Percentiles rank a stretch among this genome's conserved stretches.
phyloP scores from a whole-genome alignment of 805 yeast genomes.

The Zygoascus biomembranicola region DNA sequence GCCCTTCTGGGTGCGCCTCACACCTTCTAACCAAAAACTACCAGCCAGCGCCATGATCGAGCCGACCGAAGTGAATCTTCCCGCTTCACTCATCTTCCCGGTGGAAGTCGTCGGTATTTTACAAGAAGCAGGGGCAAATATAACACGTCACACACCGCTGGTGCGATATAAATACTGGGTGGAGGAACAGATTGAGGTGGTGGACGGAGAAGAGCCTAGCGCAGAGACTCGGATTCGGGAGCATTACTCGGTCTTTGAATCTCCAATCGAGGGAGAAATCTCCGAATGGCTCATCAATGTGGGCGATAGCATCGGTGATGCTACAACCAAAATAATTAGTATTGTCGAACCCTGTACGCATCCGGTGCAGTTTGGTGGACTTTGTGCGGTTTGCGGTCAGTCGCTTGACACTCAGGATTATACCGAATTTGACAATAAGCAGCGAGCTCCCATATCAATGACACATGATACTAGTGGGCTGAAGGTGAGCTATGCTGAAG shows the following conservation, averaged over 20 bases:
- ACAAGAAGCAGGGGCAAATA: slow-evolving; percentile 33
- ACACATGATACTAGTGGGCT: slow-evolving; percentile 81
- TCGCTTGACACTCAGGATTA: slow-evolving; percentile 67
- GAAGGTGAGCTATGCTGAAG: slow-evolving; percentile 79
- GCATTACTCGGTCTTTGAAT: slow-evolving; percentile 51
- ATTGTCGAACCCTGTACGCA: slow-evolving; percentile 83
- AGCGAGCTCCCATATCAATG: slow-evolving; percentile 79
- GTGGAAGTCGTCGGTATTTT: slow-evolving; percentile 49
- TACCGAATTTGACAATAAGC: slow-evolving; percentile 56
- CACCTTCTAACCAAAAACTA: background rate
- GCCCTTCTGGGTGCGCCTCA: no score
- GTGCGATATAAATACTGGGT: slow-evolving; percentile 62
- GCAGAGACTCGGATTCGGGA: slow-evolving; percentile 25
- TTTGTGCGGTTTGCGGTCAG: slow-evolving; percentile 89
- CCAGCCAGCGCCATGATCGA: slow-evolving; percentile 1
- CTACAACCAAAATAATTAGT: slow-evolving; percentile 43
- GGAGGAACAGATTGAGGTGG: slow-evolving; percentile 33
- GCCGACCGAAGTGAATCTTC: slow-evolving; percentile 44
- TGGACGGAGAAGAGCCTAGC: slow-evolving; percentile 12
- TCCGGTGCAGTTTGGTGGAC: slow-evolving; percentile 87
- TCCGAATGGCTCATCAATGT: slow-evolving; percentile 40
- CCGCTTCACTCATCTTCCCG: slow-evolving; percentile 61
- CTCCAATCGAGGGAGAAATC: slow-evolving; percentile 71
- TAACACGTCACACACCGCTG: slow-evolving; percentile 46
- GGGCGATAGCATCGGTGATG: slow-evolving; percentile 49